Percentiles rank a stretch among this genome's conserved stretches.
phyloP scores from a whole-genome alignment of 2,329 filamentous ascomycete species.

The Colletotrichum viniferum region DNA sequence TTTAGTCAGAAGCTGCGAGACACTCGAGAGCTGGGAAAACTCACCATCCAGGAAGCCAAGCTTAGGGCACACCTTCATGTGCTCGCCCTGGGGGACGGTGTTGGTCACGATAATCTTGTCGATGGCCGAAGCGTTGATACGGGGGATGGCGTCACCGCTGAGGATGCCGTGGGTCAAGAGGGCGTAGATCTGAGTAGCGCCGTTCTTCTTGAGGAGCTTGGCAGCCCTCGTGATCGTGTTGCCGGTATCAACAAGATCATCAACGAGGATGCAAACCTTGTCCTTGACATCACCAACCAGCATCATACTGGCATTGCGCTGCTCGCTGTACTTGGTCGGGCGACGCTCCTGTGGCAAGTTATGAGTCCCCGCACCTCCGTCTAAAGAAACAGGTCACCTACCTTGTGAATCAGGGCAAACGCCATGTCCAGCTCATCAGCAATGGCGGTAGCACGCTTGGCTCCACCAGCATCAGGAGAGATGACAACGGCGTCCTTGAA shows the following conservation, averaged over 20 bases:
- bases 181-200: conserved; percentile 89
- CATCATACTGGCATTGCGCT: conserved; percentile 95
- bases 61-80: conserved; percentile 79
- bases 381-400: conserved; percentile 40
- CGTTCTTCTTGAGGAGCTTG: conserved; percentile 95
- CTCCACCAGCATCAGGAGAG: conserved; percentile 93
- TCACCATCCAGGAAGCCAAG: conserved; percentile 81
- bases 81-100: conserved; percentile 86
- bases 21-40: background rate
- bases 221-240: conserved; percentile 97
- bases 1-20: background rate
- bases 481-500: conserved; percentile 90
- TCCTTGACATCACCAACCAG: conserved; percentile 85
- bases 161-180: conserved; percentile 94
- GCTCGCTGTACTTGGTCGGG: conserved; percentile 84
- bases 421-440: conserved; percentile 92
- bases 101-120: conserved; percentile 97
- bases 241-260: conserved; percentile 93
- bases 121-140: conserved; percentile 90
- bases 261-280: conserved; percentile 86
- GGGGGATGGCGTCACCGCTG: conserved; percentile 91
- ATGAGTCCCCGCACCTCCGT: background rate
- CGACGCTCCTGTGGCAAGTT: conserved; percentile 72
- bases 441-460: conserved; percentile 94
- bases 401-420: conserved; percentile 98